Evolutionary conservation across 192 early-diverging fungal genomes (phyloP), one percentile per base, ranked within the genome.

Genomic region (Entrophospora sp.): DNA sequence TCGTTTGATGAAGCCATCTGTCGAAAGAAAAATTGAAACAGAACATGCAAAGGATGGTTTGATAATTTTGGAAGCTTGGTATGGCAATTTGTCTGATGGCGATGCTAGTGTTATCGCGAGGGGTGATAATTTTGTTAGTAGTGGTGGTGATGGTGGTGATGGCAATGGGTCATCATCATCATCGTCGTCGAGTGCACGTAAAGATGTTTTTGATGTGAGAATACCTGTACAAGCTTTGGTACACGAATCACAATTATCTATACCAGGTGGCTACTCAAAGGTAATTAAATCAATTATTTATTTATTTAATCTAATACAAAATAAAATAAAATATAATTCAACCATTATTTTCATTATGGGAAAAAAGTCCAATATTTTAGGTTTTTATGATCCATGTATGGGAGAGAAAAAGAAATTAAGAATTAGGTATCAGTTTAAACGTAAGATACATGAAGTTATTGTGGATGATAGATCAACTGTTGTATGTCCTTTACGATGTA

Each of bases 371-470:
- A 87, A 89, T 64, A 78, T 98, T 64, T 78, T 92, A 32, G 96
- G 96, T 3, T 98, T 98, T 73, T 96, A 91, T 66, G 94, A 98
- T 73, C 94, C 96, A 25, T 93, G 92, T 68, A 83, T 96, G 60
- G 94, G 93, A 35, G 87, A 87, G 58, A 68, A 71, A 18, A 98
- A 98, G 73, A 79, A 83, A 57, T 77, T 98, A 56, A 83, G 79
- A 60, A 86, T 98, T 57, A 86, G 80, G 48, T 98, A 98, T 67
- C 74, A 75, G 63, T 98, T 95, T 77, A 78, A 84, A 59, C 84
- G 86, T 59, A 79, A 79, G 57, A 52, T 90, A 44, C 96, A 98
- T 70, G 82, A 89, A 75, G 83, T 87, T 1, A 80, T 86, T 34
- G 88, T 94, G 28, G 79, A 85, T 44, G 96, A 98, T 73, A 74